A percentile compares a stretch with the other conserved stretches of the same genome.
phyloP scores from a whole-genome alignment of 805 yeast genomes.

The Pichia paraexigua region DNA sequence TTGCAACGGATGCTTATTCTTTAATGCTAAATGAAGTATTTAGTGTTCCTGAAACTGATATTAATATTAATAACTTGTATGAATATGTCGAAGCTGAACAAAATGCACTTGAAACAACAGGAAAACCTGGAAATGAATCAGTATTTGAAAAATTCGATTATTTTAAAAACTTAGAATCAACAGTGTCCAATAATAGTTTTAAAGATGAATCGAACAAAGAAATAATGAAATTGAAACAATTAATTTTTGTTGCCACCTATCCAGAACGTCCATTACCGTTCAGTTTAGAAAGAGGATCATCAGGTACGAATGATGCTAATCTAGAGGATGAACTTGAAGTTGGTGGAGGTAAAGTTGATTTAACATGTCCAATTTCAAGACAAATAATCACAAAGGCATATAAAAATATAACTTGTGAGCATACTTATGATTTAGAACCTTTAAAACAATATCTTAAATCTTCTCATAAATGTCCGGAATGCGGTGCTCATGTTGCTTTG shows the following conservation, averaged over 20 bases:
- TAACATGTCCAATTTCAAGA: constrained; percentile 61
- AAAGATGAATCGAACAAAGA: background rate
- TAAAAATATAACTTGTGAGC: constrained; percentile 49
- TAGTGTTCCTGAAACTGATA: background rate
- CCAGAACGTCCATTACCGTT: constrained; percentile 60
- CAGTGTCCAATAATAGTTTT: background rate
- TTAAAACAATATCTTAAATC: constrained; percentile 30
- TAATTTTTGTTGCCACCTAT: constrained; percentile 36
- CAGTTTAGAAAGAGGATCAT: constrained; percentile 7
- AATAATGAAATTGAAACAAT: background rate
- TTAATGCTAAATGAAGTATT: background rate
- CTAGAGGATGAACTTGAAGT: constrained; percentile 56
- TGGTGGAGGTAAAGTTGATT: constrained; percentile 62
- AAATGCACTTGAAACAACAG: constrained; percentile 3
- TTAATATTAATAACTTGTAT: constrained; percentile 14
- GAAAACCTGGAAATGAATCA: background rate
- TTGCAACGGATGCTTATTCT: constrained; percentile 2
- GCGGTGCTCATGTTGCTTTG: constrained; percentile 26
- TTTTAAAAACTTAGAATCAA: background rate
- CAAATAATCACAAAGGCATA: constrained; percentile 46
- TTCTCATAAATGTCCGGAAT: constrained; percentile 47
- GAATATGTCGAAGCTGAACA: constrained; percentile 12
- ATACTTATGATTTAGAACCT: constrained; percentile 49
- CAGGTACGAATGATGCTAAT: constrained; percentile 41
- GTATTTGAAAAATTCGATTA: background rate